Evolutionary conservation across 2,329 filamentous ascomycete genomes (phyloP), one percentile per base, ranked within the genome.

Genomic region (Ceratocystis diversiconidia): DNA sequence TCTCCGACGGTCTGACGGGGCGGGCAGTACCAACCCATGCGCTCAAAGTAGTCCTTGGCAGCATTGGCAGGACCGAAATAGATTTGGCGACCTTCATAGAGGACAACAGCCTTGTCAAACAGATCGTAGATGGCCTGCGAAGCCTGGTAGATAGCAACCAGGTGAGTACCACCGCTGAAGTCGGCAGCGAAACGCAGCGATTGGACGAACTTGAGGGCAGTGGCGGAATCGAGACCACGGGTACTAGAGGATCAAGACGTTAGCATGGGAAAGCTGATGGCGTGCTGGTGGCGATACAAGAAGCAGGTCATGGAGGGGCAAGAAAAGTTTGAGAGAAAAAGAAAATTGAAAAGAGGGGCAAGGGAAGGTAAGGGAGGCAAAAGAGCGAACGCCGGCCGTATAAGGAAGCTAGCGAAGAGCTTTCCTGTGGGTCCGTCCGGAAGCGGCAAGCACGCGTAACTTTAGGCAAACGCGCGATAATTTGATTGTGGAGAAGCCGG

Each of bases 11-110:
- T 89, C 71, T 89, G 85, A 2, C 87, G 80, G 2, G 79, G 73
- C 0, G 85, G 85, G 69, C 86, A 89, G 43, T 80, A 72, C 79
- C 83, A 92, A 50, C 88, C 88, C 74, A 87, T 82, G 12, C 80
- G 75, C 70, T 85, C 82, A 68, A 92, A 91, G 73, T 84, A 91
- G 0, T 72, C 72, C 70, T 80, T 85, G 0, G 88, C 88, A 1
- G 77, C 72, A 5, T 70, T 72, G 0, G 84, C 81, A 0, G 82
- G 81, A 0, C 89, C 89, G 69, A 86, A 92, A 75, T 84, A 92
- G 68, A 92, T 92, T 71, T 92, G 82, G 0, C 85, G 80, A 0
- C 89, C 89, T 71, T 91, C 86, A 71, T 92, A 90, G 0, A 92
- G 76, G 0, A 92, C 85, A 0, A 85, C 79, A 0, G 82, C 83